These are phyloP conservation scores for Boeremia exigua DNA, from an alignment of 2,329 filamentous ascomycete species.

Conservation along the genomic window DNA sequence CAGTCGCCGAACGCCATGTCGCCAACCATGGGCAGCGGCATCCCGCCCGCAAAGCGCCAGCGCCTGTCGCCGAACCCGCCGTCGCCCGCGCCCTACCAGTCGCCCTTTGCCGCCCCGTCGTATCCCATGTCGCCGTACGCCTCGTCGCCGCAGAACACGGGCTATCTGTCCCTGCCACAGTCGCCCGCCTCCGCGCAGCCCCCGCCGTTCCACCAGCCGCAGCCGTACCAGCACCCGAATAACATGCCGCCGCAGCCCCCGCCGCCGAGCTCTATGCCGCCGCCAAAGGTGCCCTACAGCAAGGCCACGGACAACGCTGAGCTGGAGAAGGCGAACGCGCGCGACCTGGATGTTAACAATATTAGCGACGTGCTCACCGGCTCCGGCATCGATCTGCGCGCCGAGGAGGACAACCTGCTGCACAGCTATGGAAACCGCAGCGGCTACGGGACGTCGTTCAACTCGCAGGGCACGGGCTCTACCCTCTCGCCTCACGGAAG, in stretches of 20 bases:
- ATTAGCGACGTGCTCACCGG: conserved; percentile 83
- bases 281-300: conserved; percentile 65
- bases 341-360: conserved; percentile 69
- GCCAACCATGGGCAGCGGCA: conserved; percentile 45
- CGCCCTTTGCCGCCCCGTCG: conserved; percentile 55
- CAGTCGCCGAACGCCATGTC: conserved; percentile 62
- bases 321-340: conserved; percentile 60
- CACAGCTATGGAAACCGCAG: conserved; percentile 64
- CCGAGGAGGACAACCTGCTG: conserved; percentile 83
- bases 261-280: conserved; percentile 61
- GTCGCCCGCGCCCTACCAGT: conserved; percentile 59
- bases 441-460: conserved; percentile 55
- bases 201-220: conserved; percentile 60
- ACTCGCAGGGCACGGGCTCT: conserved; percentile 44
- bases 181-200: conserved; percentile 42
- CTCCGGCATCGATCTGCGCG: conserved; percentile 84
- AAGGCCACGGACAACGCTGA: conserved; percentile 51
- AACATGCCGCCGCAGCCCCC: conserved; percentile 24
- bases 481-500: conserved; percentile 51
- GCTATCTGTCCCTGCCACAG: conserved; percentile 39
- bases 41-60: conserved; percentile 76
- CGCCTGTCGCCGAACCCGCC: conserved; percentile 71
- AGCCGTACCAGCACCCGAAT: conserved; percentile 45
- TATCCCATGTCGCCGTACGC: conserved; percentile 47
- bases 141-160: conserved; percentile 37